These are phyloP conservation scores for Fonsecaea monophora DNA, from an alignment of 2,329 filamentous ascomycete genomes.

Conservation along the genomic window DNA sequence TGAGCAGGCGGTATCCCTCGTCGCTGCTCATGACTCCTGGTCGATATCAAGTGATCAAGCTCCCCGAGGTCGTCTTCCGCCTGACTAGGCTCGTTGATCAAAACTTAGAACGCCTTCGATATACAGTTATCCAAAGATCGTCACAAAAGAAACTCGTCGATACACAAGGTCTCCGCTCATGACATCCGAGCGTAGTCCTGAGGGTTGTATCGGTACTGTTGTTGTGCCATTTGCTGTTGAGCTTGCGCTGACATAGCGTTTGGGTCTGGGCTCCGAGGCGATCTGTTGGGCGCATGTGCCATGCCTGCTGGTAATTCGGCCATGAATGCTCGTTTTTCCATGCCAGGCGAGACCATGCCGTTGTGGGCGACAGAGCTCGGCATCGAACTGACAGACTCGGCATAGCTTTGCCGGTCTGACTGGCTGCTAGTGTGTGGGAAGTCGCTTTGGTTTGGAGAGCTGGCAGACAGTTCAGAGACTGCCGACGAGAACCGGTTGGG, in stretches of 20 bases:
- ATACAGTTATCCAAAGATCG: constrained; percentile 18
- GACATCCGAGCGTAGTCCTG: constrained; percentile 34
- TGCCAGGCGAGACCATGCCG: constrained; percentile 27
- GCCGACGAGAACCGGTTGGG: constrained; percentile 31
- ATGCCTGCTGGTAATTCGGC: constrained; percentile 28
- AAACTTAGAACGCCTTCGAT: constrained; percentile 3
- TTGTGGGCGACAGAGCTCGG: constrained; percentile 28
- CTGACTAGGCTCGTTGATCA: not conserved
- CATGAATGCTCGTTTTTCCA: constrained; percentile 32
- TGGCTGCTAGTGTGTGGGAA: constrained; percentile 29
- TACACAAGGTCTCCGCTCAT: constrained; percentile 13
- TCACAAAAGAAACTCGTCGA: constrained; percentile 19
- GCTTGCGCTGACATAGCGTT: constrained; percentile 21
- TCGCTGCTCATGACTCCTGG: not conserved
- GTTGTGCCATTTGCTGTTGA: constrained; percentile 23
- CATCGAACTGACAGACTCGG: constrained; percentile 31
- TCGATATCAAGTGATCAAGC: not conserved
- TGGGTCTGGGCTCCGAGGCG: constrained; percentile 29
- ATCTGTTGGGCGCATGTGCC: constrained; percentile 13
- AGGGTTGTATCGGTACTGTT: constrained; percentile 35
- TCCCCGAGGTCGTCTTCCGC: not conserved
- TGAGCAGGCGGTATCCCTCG: not conserved
- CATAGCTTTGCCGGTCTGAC: constrained; percentile 33
- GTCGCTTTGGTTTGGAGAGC: constrained; percentile 27
- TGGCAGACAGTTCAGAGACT: constrained; percentile 32